Evolutionary conservation across 2,329 filamentous ascomycete genomes (phyloP), one percentile per base, ranked within the genome.

Genomic region (Rutstroemia sydowiana): DNA sequence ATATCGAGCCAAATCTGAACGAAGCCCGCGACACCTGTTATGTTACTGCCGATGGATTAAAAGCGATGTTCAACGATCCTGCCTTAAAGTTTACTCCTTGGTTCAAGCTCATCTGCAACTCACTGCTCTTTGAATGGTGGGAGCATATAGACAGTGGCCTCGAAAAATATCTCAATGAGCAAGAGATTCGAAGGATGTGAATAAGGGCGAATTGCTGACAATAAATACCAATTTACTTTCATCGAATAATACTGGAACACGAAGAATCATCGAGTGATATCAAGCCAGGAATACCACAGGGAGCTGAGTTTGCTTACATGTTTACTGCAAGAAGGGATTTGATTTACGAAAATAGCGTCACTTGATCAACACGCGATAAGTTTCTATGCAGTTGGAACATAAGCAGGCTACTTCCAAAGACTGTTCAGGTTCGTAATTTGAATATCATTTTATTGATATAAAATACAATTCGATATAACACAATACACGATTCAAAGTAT

Each of bases 91-190:
- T 97, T 70, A 98, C 93, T 0, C 93, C 93, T 1, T 98, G 93
- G 93, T 98, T 98, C 77, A 95, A 95, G 77, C 84, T 98, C 61
- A 97, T 98, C 66, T 98, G 93, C 78, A 79, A 97, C 70, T 90
- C 88, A 45, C 91, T 97, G 88, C 80, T 98, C 39, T 98, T 95
- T 64, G 86, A 96, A 70, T 98, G 93, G 93, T 98, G 93, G 93
- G 76, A 84, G 66, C 83, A 87, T 71, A 79, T 97, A 52, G 85
- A 93, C 61, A 74, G 79, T 21, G 87, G 87, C 9, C 75, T 97
- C 61, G 87, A 95, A 55, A 85, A 88, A 72, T 95, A 92, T 72
- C 78, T 82, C 71, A 85, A 89, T 66, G 91, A 97, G 75, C 81
- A 83, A 67, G 77, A 87, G 66, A 95, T 97, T 64, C 84, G 89